Conservation (phyloP, 257 asterid genomes). For the Handroanthus guayacan region DNA sequence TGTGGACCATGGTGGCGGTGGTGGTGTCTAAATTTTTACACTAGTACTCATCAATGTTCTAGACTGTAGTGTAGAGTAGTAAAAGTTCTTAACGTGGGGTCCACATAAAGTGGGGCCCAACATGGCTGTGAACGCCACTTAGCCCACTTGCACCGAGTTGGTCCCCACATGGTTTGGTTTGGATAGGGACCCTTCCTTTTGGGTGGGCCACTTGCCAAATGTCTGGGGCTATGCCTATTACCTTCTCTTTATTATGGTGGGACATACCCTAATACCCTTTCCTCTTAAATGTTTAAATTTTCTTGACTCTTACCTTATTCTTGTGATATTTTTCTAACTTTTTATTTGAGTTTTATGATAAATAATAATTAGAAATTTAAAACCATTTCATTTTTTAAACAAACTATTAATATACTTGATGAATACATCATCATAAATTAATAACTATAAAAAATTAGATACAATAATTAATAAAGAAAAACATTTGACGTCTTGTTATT, state of each 20-base stretch:
- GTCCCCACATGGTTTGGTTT: constrained; percentile 52
- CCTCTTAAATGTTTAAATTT: neutral
- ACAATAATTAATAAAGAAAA: too few relatives aligned
- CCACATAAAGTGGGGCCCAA: constrained; percentile 36
- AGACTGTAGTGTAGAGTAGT: constrained; percentile 19
- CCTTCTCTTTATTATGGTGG: constrained; percentile 27
- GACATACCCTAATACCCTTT: neutral
- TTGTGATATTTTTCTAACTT: too few relatives aligned
- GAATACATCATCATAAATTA: too few relatives aligned
- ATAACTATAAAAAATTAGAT: too few relatives aligned
- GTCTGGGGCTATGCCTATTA: constrained; percentile 9
- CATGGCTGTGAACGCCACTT: constrained; percentile 34
- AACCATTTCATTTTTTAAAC: too few relatives aligned
- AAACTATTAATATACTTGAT: too few relatives aligned
- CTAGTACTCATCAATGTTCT: constrained; percentile 32
- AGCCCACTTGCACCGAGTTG: constrained; percentile 37
- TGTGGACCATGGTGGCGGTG: neutral
- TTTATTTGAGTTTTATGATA: too few relatives aligned
- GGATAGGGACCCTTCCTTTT: constrained; percentile 41
- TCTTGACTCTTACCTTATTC: neutral
- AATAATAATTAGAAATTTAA: too few relatives aligned
- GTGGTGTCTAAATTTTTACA: constrained; percentile 30
- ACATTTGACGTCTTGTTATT: too few relatives aligned
- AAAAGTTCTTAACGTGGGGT: constrained; percentile 19
- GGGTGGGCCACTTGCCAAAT: constrained; percentile 17